A percentile compares a stretch with the other conserved stretches of the same genome.
phyloP scores from a whole-genome alignment of 202 grass and related monocot genomes.

The Hordeum pubiflorum region DNA sequence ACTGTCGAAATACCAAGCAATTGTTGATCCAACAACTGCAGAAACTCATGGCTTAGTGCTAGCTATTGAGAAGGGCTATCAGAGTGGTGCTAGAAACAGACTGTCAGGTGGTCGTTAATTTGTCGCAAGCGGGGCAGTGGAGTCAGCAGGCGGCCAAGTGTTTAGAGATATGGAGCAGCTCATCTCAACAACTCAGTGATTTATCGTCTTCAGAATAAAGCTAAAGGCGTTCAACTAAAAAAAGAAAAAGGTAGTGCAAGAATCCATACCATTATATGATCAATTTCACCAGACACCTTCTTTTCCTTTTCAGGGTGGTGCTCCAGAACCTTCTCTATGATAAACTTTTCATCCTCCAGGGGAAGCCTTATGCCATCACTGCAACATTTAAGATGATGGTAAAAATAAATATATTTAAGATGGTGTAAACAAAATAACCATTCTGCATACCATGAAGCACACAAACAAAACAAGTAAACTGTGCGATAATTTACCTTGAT shows the following conservation, averaged over 20 bases:
- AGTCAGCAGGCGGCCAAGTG: not conserved
- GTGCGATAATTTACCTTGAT: constrained; percentile 48
- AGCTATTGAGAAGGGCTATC: not conserved
- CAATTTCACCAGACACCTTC: constrained; percentile 57
- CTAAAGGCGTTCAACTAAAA: not conserved
- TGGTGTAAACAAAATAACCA: not conserved
- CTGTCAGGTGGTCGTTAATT: not conserved
- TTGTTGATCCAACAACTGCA: not conserved
- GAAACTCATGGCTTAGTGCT: not conserved
- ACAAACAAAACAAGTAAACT: constrained; percentile 20
- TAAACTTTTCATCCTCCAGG: constrained; percentile 64
- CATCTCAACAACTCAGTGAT: not conserved
- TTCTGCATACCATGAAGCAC: constrained; percentile 2
- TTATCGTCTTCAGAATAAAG: not conserved
- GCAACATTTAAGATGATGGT: constrained; percentile 24
- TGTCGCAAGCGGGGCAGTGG: not conserved
- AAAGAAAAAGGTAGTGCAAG: not conserved
- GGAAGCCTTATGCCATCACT: constrained; percentile 54
- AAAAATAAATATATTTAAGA: constrained; percentile 26
- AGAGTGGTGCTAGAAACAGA: not conserved
- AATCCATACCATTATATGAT: constrained; percentile 66
- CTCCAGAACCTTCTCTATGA: constrained; percentile 66
- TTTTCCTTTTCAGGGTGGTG: constrained; percentile 74
- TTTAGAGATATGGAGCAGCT: not conserved
- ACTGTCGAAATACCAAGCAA: not conserved